phyloP scores from a whole-genome alignment of 2,329 filamentous ascomycete species.

The Arachnomyces sp. region DNA sequence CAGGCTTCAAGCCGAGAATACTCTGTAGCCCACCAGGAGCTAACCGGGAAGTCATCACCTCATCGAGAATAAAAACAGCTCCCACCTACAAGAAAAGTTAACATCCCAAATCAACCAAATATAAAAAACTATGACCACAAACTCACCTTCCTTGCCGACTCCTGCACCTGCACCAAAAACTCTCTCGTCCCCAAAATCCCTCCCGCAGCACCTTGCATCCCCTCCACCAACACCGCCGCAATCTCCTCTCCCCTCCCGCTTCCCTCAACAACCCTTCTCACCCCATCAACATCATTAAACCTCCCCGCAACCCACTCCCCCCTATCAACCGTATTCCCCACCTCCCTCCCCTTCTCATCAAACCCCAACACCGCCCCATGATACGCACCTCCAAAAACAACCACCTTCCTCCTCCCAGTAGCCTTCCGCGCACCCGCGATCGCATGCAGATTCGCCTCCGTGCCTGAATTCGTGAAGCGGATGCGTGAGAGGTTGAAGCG shows the following conservation, averaged over 20 bases:
- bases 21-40: slow-evolving; percentile 44
- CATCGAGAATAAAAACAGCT: slow-evolving; percentile 60
- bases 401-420: slow-evolving; percentile 40
- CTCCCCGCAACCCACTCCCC: slow-evolving; percentile 52
- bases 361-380: slow-evolving; percentile 46
- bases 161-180: slow-evolving; percentile 38
- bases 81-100: slow-evolving; percentile 38
- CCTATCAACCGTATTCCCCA: slow-evolving; percentile 45
- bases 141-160: no score
- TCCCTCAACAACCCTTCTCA: slow-evolving; percentile 36
- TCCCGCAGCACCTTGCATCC: slow-evolving; percentile 58
- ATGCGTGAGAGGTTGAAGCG: slow-evolving; percentile 51
- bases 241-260: slow-evolving; percentile 35
- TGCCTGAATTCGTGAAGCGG: slow-evolving; percentile 59
- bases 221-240: slow-evolving; percentile 59
- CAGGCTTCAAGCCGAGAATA: slow-evolving; percentile 43
- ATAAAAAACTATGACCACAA: no score
- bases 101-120: no score
- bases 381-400: slow-evolving; percentile 47
- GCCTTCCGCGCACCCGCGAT: slow-evolving; percentile 47
- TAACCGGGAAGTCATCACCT: slow-evolving; percentile 62
- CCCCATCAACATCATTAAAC: slow-evolving; percentile 53
- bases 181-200: slow-evolving; percentile 44
- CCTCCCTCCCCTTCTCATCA: slow-evolving; percentile 37
- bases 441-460: slow-evolving; percentile 57